A percentile compares a stretch with the other conserved stretches of the same genome.
These are phyloP conservation scores for Pseudopithomyces chartarum DNA, from an alignment of 2,329 filamentous ascomycete genomes.

Conservation along the genomic window DNA sequence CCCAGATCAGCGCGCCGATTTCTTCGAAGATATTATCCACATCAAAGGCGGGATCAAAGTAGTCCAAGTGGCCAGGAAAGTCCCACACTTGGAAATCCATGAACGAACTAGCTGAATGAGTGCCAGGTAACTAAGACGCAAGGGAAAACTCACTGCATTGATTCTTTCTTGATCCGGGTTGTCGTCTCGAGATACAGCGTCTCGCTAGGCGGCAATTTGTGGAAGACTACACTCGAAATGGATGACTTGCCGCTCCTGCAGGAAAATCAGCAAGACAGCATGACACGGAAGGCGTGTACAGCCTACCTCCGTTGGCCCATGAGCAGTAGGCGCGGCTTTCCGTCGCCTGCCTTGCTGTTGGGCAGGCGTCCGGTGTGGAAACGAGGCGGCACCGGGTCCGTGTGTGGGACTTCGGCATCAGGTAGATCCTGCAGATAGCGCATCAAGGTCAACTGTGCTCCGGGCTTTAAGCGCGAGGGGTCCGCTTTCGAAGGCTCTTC, in stretches of 20 bases:
- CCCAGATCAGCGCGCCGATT: conserved; percentile 94
- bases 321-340: conserved; percentile 82
- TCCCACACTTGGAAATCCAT: conserved; percentile 99
- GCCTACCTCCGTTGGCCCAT: conserved; percentile 93
- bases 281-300: background rate
- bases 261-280: conserved; percentile 16
- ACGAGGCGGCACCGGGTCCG: conserved; percentile 41
- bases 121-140: background rate
- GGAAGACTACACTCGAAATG: conserved; percentile 98
- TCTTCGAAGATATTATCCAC: conserved; percentile 93
- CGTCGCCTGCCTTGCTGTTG: conserved; percentile 59
- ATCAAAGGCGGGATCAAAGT: conserved; percentile 86
- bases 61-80: conserved; percentile 93
- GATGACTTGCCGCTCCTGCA: conserved; percentile 94
- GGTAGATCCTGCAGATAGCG: conserved; percentile 50
- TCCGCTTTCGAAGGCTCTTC: conserved; percentile 25
- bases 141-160: conserved; percentile 75
- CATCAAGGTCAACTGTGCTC: conserved; percentile 49
- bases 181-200: conserved; percentile 96
- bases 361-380: conserved; percentile 51
- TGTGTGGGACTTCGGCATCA: conserved; percentile 46
- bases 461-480: conserved; percentile 42
- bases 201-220: conserved; percentile 95
- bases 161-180: conserved; percentile 90
- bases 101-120: conserved; percentile 71